Conservation (phyloP, 768 basidiomycete species). For the Panus rudis region DNA sequence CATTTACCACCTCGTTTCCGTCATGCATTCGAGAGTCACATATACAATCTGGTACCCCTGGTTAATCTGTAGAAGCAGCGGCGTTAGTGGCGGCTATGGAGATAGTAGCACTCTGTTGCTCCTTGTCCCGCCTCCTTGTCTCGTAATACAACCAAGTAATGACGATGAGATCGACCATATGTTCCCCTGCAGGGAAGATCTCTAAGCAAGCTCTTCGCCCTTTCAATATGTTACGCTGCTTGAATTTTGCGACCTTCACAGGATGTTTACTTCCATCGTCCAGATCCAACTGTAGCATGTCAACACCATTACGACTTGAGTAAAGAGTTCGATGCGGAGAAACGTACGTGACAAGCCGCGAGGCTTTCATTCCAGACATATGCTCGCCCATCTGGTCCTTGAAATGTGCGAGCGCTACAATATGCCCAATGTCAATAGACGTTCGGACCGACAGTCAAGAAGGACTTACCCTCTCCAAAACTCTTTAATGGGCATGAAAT, state of each 20-base stretch:
- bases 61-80: too few species aligned
- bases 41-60: too few species aligned
- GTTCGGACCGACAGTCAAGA: background rate
- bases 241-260: background rate
- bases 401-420: background rate
- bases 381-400: background rate
- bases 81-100: too few species aligned
- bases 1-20: too few species aligned
- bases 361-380: background rate
- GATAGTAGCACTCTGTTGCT: too few species aligned
- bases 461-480: constrained; percentile 1
- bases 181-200: background rate
- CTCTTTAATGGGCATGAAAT: background rate
- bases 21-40: too few species aligned
- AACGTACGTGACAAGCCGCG: background rate
- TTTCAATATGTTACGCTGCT: background rate
- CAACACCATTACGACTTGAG: background rate
- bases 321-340: background rate
- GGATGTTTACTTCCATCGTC: background rate
- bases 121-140: background rate
- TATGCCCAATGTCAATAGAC: background rate
- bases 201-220: background rate
- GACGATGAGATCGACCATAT: background rate
- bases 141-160: background rate
- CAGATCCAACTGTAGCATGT: background rate